Base-by-base conservation (phyloP, 202 grass and related monocot species). In the Thinopyrum obtusiflorum region DNA sequence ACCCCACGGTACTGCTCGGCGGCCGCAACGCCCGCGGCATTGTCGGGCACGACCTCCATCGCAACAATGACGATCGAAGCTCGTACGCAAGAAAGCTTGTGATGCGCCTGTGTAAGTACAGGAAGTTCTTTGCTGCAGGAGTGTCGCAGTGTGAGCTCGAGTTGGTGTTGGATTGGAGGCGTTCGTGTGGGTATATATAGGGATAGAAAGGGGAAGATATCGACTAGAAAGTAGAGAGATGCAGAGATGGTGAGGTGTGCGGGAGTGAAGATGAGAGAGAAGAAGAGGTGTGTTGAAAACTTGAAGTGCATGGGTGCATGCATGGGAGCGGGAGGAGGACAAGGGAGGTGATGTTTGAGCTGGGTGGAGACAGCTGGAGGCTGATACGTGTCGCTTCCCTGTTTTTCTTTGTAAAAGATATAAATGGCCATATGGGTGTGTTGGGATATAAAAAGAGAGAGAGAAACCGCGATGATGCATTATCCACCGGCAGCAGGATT, bases 1-100 rank as follows among this genome's bases (percentile, higher is more conserved):
- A 98, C 96, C 17, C 96, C 96, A 0, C 91, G 71, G 81, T 92
- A 98, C 82, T 93, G 91, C 42, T 47, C 78, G 0, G 17, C 40
- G 6, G 37, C 61, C 2, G 25, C 18, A 13, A 15, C 46, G 18
- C 47, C 18, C 1, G 9, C 5, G 3, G 4, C 32, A 53, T 64
- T 84, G 7, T 87, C 63, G 2, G 81, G 3, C 70, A 33, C 68
- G 13, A 66, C 4, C 71, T 88, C 89, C 82, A 88, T 88, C 57
- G 14, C 83, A 6, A 12, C 64, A 31, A 67, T 35, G 49, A 11
- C 11, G 25, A 29, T 62, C 60, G 9, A 63, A 63, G 36, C 55
- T 74, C 36, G 7, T 40, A 1, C 35, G 33, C 32, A 61, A 61
- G 21, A 1, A 11, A 76, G 39, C 61, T 10, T 59, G 35, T 20